A percentile compares a stretch with the other conserved stretches of the same genome.
These are phyloP conservation scores for Arctium lappa DNA, from an alignment of 129 eudicot species.

Conservation along the genomic window DNA sequence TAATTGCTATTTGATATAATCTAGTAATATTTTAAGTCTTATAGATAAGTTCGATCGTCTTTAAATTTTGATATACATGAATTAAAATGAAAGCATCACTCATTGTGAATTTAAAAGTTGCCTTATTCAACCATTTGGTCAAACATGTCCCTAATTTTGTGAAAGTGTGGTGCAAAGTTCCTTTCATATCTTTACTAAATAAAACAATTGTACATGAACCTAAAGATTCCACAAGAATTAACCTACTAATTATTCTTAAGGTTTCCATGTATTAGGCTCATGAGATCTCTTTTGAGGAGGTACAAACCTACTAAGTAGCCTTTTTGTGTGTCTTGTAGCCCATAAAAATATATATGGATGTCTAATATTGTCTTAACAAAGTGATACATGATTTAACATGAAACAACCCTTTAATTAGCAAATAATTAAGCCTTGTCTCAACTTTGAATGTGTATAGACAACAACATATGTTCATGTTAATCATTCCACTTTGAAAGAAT, in stretches of 20 bases:
- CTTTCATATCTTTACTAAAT: not conserved
- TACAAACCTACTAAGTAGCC: slow-evolving; percentile 23
- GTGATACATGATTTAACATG: slow-evolving; percentile 22
- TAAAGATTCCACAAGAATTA: slow-evolving; percentile 22
- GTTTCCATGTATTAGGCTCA: slow-evolving; percentile 22
- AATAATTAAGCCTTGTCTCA: not conserved
- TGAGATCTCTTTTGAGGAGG: slow-evolving; percentile 14
- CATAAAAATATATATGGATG: slow-evolving; percentile 13
- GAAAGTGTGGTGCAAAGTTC: slow-evolving; percentile 20
- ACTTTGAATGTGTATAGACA: not conserved
- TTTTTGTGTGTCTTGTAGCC: slow-evolving; percentile 16
- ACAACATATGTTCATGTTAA: not conserved
- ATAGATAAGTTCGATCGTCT: not conserved
- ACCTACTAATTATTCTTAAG: slow-evolving; percentile 18
- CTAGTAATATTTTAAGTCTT: not conserved
- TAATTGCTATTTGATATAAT: not conserved
- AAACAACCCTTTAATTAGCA: slow-evolving; percentile 15
- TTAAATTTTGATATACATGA: not conserved
- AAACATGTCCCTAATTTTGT: slow-evolving; percentile 16
- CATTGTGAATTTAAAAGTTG: not conserved
- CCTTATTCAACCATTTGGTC: not conserved
- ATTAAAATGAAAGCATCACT: not conserved
- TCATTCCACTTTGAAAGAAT: not conserved
- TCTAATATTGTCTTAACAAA: slow-evolving; percentile 22
- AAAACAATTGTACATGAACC: slow-evolving; percentile 17